Conservation (phyloP, 1,139 yeast genomes). For the Starmera stellimalicola region DNA sequence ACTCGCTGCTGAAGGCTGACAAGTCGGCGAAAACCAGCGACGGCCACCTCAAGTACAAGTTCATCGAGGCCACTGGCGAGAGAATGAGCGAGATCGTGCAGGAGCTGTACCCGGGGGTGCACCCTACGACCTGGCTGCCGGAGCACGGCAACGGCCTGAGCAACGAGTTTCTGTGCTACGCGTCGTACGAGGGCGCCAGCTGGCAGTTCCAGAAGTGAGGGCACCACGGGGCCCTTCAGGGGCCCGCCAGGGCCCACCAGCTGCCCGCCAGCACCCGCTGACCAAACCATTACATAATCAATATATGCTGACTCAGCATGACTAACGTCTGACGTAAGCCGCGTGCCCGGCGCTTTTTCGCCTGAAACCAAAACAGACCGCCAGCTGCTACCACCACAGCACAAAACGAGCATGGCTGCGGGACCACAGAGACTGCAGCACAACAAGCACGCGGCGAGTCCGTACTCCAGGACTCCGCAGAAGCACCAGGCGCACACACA, state of each 20-base stretch:
- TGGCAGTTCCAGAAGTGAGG: too few species aligned
- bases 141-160: constrained; percentile 79
- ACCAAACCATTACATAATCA: too few species aligned
- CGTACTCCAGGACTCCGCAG: constrained; percentile 3
- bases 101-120: constrained; percentile 54
- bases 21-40: constrained; percentile 18
- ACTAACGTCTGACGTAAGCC: too few species aligned
- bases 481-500: not conserved
- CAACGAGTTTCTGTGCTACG: constrained; percentile 82
- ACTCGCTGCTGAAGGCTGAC: constrained; percentile 41
- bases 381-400: not conserved
- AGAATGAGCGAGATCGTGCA: constrained; percentile 60
- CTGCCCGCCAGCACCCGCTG: too few species aligned
- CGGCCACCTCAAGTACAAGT: constrained; percentile 28
- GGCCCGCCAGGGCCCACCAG: too few species aligned
- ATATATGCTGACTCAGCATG: too few species aligned
- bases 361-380: too few species aligned
- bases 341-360: too few species aligned
- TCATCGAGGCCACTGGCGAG: constrained; percentile 80
- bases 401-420: not conserved
- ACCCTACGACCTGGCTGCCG: constrained; percentile 60
- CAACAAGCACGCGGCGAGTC: too few species aligned
- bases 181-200: constrained; percentile 51
- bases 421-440: not conserved
- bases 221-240: too few species aligned